Conservation (phyloP, 106 monocot genomes). For the Dioscorea zingiberensis region DNA sequence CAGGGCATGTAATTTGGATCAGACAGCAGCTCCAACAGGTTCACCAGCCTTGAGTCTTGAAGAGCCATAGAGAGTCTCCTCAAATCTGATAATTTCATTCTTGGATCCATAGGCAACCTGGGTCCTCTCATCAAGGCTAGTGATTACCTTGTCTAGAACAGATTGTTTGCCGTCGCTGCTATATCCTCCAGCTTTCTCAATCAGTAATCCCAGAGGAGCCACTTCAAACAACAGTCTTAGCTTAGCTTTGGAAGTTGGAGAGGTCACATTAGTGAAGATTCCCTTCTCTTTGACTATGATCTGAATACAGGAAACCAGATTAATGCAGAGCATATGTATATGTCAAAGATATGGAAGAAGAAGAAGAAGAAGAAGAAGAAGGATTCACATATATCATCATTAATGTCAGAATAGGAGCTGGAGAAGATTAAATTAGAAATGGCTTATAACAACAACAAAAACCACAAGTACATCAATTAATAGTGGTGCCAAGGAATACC, state of each 20-base stretch:
- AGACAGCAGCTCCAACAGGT: constrained; percentile 74
- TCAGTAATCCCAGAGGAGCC: constrained; percentile 77
- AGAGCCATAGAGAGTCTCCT: constrained; percentile 85
- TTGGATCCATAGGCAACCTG: constrained; percentile 95
- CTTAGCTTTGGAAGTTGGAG: constrained; percentile 83
- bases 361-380: no score
- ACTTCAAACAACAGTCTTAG: constrained; percentile 89
- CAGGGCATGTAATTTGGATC: not conserved
- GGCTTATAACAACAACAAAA: no score
- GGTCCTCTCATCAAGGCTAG: constrained; percentile 71
- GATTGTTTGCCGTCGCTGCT: constrained; percentile 91
- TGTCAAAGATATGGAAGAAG: no score
- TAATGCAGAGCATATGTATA: no score
- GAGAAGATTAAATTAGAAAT: no score
- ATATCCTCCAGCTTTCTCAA: constrained; percentile 91
- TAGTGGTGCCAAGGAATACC: no score
- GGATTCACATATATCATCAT: no score
- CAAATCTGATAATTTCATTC: constrained; percentile 97
- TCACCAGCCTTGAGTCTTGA: constrained; percentile 61
- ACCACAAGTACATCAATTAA: no score
- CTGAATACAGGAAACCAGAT: constrained; percentile 19
- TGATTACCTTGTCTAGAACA: constrained; percentile 83
- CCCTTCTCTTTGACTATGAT: constrained; percentile 99
- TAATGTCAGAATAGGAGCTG: no score
- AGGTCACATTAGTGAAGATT: constrained; percentile 93